Conservation (phyloP, 2,329 filamentous ascomycete species). For the Epichloe amarillans region DNA sequence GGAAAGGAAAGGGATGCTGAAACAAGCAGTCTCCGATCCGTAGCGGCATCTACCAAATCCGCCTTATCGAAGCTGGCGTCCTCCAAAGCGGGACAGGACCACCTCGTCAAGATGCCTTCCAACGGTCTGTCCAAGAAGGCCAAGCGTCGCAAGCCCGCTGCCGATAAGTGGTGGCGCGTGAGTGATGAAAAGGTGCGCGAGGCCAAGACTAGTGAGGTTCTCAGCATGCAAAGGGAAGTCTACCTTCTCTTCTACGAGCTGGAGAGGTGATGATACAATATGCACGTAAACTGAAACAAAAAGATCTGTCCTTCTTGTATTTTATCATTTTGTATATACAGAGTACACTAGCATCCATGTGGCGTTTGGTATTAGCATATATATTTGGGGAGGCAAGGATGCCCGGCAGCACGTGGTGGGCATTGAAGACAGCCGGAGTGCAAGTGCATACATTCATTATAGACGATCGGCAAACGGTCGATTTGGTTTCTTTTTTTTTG, state of each 20-base stretch:
- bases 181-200: constrained; percentile 96
- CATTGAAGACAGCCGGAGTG: not conserved
- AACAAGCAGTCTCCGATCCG: constrained; percentile 38
- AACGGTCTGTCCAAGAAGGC: constrained; percentile 21
- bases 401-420: not conserved
- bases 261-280: constrained; percentile 34
- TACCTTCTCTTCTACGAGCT: constrained; percentile 95
- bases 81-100: constrained; percentile 18
- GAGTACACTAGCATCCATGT: not conserved
- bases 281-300: not conserved
- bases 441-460: not conserved
- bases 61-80: constrained; percentile 36
- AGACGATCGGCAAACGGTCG: too few species aligned
- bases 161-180: constrained; percentile 88
- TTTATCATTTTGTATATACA: not conserved
- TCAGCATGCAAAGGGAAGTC: constrained; percentile 90
- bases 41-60: constrained; percentile 42
- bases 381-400: not conserved
- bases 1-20: constrained; percentile 32
- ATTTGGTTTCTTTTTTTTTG: too few species aligned
- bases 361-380: not conserved
- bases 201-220: constrained; percentile 78
- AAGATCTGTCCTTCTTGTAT: not conserved
- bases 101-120: constrained; percentile 12
- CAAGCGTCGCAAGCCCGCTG: constrained; percentile 42